Base-by-base conservation (phyloP, 148 eudicot species). In the Silene latifolia region DNA sequence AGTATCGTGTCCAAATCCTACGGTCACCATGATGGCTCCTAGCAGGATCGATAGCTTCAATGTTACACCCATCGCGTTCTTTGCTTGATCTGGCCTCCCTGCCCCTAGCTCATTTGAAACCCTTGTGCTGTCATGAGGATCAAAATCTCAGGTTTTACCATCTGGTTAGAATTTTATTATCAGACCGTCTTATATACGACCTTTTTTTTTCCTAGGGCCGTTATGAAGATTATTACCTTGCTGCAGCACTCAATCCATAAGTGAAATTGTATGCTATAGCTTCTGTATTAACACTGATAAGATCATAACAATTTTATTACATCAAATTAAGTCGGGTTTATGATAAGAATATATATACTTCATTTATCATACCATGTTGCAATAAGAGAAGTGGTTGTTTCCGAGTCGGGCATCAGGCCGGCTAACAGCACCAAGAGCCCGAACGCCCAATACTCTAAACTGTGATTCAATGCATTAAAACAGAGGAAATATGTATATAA, bases 41-140 rank as follows among this genome's bases (percentile, higher is more conserved):
- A 85, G 84, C 7, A 89, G 56, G 29, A 93, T 35, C 25, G 93
- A 80, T 44, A 93, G 82, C 85, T 84, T 89, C 64, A 93, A 69
- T 66, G 96, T 78, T 47, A 91, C 96, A 17, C 17, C 62, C 92
- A 88, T 87, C 46, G 93, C 93, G 11, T 81, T 83, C 79, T 85
- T 93, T 7, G 96, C 98, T 72, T 74, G 62, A 15, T 77, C 79
- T 14, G 85, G 73, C 60, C 83, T 82, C 15, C 90, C 90, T 4
- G 92, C 89, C 73, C 98, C 98, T 17, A 93, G 85, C 82, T 89
- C 96, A 68, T 93, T 93, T 10, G 98, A 90, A 47, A 93, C 92
- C 79, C 96, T 83, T 3, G 98, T 90, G 80, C 98, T 93, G 85
- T 39, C 51, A 58, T 17, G 4, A 77, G 1, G 8, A 10, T 0